phyloP scores from a whole-genome alignment of 192 early-diverging fungal species.

The Coemansia sp. region DNA sequence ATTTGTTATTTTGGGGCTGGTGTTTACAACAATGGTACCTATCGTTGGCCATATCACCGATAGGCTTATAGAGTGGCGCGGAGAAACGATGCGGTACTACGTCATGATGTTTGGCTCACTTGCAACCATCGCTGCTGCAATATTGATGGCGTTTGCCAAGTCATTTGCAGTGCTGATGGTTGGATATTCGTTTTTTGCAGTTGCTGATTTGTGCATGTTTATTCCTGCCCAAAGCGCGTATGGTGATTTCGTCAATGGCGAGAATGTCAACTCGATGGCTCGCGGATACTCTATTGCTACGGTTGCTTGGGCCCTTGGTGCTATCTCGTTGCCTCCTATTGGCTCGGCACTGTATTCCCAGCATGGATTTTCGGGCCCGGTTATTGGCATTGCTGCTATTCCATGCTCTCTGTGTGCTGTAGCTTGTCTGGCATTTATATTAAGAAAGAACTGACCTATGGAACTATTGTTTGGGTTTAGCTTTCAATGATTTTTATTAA shows the following conservation, averaged over 20 bases:
- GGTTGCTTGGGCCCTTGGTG: slow-evolving; percentile 26
- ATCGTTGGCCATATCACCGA: slow-evolving; percentile 21
- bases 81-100: slow-evolving; percentile 29
- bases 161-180: slow-evolving; percentile 31
- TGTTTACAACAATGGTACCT: slow-evolving; percentile 21
- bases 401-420: slow-evolving; percentile 12
- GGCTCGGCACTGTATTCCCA: slow-evolving; percentile 27
- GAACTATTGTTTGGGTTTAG: neutral
- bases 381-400: slow-evolving; percentile 9
- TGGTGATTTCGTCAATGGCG: slow-evolving; percentile 37
- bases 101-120: slow-evolving; percentile 25
- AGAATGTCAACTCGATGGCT: slow-evolving; percentile 26
- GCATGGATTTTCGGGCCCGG: slow-evolving; percentile 23
- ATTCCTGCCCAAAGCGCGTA: slow-evolving; percentile 40
- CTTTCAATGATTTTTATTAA: too few species aligned
- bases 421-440: slow-evolving; percentile 9
- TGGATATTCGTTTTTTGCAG: slow-evolving; percentile 33
- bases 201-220: slow-evolving; percentile 24
- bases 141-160: slow-evolving; percentile 21
- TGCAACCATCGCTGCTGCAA: slow-evolving; percentile 3
- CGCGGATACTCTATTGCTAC: slow-evolving; percentile 21
- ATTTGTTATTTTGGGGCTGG: slow-evolving; percentile 35
- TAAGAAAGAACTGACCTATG: neutral
- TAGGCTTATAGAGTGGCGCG: slow-evolving; percentile 15
- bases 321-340: slow-evolving; percentile 30